Evolutionary conservation across 257 asterid species (phyloP).

Genomic region (Parsonsia alboflavescens): DNA sequence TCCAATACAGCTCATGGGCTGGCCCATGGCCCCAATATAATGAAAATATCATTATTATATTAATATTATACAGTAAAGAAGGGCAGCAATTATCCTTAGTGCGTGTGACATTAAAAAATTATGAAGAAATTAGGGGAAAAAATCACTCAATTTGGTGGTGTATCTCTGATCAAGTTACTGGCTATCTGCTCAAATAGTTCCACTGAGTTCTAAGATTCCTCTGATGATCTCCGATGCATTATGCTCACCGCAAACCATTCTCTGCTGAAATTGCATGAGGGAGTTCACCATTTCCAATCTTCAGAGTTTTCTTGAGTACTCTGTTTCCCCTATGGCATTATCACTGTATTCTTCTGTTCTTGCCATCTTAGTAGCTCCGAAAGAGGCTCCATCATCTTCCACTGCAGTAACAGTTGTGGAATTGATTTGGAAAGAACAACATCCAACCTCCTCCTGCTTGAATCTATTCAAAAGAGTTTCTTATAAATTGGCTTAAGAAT

Average conservation of each 20-base stretch:
- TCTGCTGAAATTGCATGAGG: slow-evolving; percentile 13
- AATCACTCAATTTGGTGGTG: slow-evolving; percentile 9
- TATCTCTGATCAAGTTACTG: neutral
- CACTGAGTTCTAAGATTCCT: slow-evolving; percentile 13
- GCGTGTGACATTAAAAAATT: too few species aligned
- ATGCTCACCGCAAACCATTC: neutral
- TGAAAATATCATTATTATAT: too few species aligned
- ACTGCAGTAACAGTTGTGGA: too few species aligned
- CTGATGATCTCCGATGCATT: slow-evolving; percentile 12
- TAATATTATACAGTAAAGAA: too few species aligned
- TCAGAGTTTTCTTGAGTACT: neutral
- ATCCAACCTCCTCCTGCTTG: too few species aligned
- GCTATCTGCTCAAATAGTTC: neutral
- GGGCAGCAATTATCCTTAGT: too few species aligned
- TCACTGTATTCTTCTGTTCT: slow-evolving; percentile 1
- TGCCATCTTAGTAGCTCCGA: slow-evolving; percentile 10
- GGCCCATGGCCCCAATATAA: too few species aligned
- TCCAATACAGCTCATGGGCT: too few species aligned
- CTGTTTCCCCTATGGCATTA: neutral
- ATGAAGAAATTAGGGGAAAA: too few species aligned
- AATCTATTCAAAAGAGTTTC: too few species aligned
- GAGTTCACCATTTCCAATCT: slow-evolving; percentile 1
- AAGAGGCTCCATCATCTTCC: neutral
- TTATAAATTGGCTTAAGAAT: too few species aligned
- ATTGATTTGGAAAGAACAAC: too few species aligned